These are phyloP conservation scores for Brassica balearica DNA, from an alignment of 441 rosid species.

Conservation along the genomic window DNA sequence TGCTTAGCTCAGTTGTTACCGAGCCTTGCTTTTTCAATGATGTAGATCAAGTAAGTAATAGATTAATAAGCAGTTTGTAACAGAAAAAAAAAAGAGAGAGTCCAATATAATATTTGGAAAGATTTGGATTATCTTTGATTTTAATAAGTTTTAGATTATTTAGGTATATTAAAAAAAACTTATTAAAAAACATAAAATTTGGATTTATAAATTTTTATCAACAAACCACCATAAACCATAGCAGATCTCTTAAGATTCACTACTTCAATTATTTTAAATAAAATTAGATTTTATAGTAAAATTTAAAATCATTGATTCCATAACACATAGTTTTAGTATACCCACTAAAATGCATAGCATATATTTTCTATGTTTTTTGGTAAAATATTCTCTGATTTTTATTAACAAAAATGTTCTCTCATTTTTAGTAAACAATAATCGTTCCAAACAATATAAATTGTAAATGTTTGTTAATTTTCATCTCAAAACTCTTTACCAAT, in stretches of 20 bases:
- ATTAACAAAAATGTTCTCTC: neutral
- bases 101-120: neutral
- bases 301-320: neutral
- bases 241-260: neutral
- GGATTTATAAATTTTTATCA: neutral
- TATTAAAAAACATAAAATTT: neutral
- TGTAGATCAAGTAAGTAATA: neutral
- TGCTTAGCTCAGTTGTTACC: slow-evolving; percentile 19
- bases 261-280: neutral
- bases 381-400: neutral
- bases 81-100: neutral
- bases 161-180: neutral
- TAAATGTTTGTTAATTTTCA: neutral
- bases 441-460: neutral
- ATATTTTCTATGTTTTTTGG: neutral
- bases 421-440: neutral
- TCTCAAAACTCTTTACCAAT: neutral
- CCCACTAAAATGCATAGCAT: neutral
- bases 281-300: neutral
- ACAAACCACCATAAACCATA: neutral
- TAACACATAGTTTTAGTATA: neutral
- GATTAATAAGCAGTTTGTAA: neutral
- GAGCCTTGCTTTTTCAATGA: neutral
- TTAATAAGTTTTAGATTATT: neutral
- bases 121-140: neutral